Conservation (phyloP, 768 basidiomycete species). For the Thelephora ganbajun region DNA sequence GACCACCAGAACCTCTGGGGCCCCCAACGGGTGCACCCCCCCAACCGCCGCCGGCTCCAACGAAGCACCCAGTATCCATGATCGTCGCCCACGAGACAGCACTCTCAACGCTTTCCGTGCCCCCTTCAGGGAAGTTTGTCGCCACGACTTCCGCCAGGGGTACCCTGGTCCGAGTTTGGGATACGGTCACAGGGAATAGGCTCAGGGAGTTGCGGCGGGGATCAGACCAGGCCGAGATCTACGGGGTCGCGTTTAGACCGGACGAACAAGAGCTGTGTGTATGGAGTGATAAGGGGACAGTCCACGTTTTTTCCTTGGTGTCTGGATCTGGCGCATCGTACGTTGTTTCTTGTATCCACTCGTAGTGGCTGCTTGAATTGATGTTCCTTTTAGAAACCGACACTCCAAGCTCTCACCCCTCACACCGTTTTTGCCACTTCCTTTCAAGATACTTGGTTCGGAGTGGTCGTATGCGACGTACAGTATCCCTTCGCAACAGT, state of each 20-base stretch:
- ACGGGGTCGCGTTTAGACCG: constrained; percentile 76
- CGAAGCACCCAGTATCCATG: constrained; percentile 61
- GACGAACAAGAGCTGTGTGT: constrained; percentile 82
- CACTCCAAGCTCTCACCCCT: constrained; percentile 74
- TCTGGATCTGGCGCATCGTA: constrained; percentile 50
- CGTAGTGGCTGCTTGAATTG: not conserved
- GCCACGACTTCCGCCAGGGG: constrained; percentile 78
- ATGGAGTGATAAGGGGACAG: constrained; percentile 92
- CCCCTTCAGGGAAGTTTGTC: constrained; percentile 63
- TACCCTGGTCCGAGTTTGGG: constrained; percentile 83
- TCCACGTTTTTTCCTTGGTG: constrained; percentile 72
- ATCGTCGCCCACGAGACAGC: constrained; percentile 75
- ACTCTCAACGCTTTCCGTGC: constrained; percentile 63
- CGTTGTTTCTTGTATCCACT: constrained; percentile 18
- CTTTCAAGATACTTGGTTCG: constrained; percentile 78
- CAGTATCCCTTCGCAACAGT: constrained; percentile 71
- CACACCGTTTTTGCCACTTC: constrained; percentile 67
- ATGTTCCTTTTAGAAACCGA: constrained; percentile 47
- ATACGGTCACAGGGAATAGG: constrained; percentile 56
- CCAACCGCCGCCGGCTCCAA: constrained; percentile 38
- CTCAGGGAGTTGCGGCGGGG: constrained; percentile 74
- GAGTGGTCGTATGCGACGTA: constrained; percentile 95
- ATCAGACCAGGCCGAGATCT: constrained; percentile 82
- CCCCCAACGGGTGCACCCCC: constrained; percentile 39
- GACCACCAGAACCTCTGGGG: constrained; percentile 38